Conservation (phyloP, 208 protist species). For the Trypanosoma vivax region DNA sequence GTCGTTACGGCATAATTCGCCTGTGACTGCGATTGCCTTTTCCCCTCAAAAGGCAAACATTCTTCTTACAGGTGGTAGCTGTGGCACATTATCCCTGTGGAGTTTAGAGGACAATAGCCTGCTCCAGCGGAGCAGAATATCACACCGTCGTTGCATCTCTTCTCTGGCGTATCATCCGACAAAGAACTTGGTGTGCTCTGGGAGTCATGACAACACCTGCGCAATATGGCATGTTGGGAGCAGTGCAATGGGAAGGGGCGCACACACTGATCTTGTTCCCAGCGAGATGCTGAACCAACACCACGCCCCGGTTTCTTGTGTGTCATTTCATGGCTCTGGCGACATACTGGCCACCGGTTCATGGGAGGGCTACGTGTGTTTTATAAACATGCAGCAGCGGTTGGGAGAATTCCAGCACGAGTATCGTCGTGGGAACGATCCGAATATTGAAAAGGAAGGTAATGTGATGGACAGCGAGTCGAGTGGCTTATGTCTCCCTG, state of each 20-base stretch:
- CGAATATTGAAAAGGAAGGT: too few relatives aligned
- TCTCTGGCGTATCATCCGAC: slow-evolving; percentile 49
- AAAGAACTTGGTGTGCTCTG: slow-evolving; percentile 43
- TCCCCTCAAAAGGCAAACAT: slow-evolving; percentile 56
- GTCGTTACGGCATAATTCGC: slow-evolving; percentile 21
- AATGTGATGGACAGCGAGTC: too few relatives aligned
- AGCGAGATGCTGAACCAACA: slow-evolving; percentile 58
- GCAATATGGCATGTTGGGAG: slow-evolving; percentile 52
- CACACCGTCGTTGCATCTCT: slow-evolving; percentile 55
- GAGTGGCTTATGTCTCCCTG: too few relatives aligned
- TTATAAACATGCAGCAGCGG: slow-evolving; percentile 34
- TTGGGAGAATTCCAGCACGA: not conserved
- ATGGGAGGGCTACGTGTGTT: slow-evolving; percentile 56
- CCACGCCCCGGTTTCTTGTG: slow-evolving; percentile 39
- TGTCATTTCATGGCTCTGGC: slow-evolving; percentile 58
- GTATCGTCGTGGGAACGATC: too few relatives aligned
- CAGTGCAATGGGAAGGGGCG: not conserved
- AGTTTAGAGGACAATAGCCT: slow-evolving; percentile 56
- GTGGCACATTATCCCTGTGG: slow-evolving; percentile 87
- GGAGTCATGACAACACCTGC: slow-evolving; percentile 50
- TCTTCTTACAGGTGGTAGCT: slow-evolving; percentile 85
- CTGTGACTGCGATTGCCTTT: slow-evolving; percentile 63
- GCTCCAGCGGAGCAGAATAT: slow-evolving; percentile 32
- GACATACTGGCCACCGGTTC: slow-evolving; percentile 66
- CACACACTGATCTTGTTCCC: slow-evolving; percentile 17